Conservation (phyloP, 1,284 basidiomycete genomes). For the Tetrapyrgos nigripes region DNA sequence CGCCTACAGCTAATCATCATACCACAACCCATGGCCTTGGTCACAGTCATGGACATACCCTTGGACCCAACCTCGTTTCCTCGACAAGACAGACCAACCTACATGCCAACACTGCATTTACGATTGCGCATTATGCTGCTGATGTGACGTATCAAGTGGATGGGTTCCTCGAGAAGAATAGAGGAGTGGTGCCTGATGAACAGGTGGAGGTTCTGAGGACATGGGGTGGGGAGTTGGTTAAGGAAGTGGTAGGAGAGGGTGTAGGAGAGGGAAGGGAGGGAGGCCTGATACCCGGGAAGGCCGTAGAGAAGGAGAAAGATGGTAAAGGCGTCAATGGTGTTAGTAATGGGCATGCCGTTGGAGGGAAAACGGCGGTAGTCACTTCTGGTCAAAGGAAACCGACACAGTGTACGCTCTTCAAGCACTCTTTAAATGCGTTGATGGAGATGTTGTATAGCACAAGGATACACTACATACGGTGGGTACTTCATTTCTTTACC, state of each 20-base stretch:
- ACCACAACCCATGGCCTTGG: too few relatives aligned
- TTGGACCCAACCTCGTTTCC: slow-evolving; percentile 92
- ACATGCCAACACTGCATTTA: slow-evolving; percentile 97
- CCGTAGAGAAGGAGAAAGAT: background rate
- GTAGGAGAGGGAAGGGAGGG: slow-evolving; percentile 75
- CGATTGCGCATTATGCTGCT: slow-evolving; percentile 97
- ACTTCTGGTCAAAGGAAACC: slow-evolving; percentile 76
- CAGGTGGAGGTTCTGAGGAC: slow-evolving; percentile 87
- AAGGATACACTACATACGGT: slow-evolving; percentile 97
- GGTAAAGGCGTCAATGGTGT: background rate
- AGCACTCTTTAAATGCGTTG: slow-evolving; percentile 89
- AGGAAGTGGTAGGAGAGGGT: slow-evolving; percentile 94
- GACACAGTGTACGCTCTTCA: slow-evolving; percentile 98
- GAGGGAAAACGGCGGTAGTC: slow-evolving; percentile 53
- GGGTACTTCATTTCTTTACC: background rate
- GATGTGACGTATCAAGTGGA: slow-evolving; percentile 99
- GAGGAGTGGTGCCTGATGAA: slow-evolving; percentile 98
- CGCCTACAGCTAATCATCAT: background rate
- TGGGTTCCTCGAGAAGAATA: slow-evolving; percentile 98
- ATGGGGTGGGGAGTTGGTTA: slow-evolving; percentile 94
- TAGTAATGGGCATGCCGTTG: slow-evolving; percentile 68
- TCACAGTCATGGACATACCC: slow-evolving; percentile 64
- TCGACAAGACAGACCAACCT: slow-evolving; percentile 72
- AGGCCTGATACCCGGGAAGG: slow-evolving; percentile 52
- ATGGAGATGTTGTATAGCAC: slow-evolving; percentile 98